These are phyloP conservation scores for Hsuehochloa calcarea DNA, from an alignment of 176 grass and related monocot genomes.

Conservation along the genomic window DNA sequence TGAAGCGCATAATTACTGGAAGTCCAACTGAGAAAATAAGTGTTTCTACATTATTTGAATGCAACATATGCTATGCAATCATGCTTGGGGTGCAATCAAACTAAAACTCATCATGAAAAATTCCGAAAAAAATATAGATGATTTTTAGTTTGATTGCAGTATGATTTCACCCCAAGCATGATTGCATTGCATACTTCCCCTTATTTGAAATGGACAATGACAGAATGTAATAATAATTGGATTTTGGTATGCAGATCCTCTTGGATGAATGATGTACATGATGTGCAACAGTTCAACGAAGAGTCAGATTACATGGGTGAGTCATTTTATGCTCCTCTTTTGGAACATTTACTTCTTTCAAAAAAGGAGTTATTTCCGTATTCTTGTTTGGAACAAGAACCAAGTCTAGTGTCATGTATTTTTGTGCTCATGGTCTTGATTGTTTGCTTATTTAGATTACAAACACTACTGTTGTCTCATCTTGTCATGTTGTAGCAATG, in stretches of 20 bases:
- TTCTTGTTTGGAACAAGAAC: not conserved
- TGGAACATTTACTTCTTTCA: not conserved
- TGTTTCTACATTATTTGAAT: not conserved
- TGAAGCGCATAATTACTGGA: not conserved
- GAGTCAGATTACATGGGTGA: constrained; percentile 90
- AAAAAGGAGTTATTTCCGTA: not conserved
- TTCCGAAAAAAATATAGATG: no score
- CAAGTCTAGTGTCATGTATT: not conserved
- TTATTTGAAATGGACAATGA: constrained; percentile 3
- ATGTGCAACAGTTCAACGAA: constrained; percentile 39
- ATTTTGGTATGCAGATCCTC: constrained; percentile 59
- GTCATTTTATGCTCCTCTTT: not conserved
- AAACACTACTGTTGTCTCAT: not conserved
- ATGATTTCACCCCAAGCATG: no score
- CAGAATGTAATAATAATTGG: constrained; percentile 12
- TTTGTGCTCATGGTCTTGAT: not conserved
- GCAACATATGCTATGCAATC: no score
- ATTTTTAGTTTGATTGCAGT: no score
- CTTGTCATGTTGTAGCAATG: not conserved
- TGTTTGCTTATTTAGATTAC: not conserved
- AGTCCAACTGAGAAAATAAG: not conserved
- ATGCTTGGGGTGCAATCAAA: no score
- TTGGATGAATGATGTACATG: constrained; percentile 57
- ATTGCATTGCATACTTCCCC: no score
- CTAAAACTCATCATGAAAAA: no score